Conservation (phyloP, 2,329 filamentous ascomycete species). For the Cytospora chrysosperma region DNA sequence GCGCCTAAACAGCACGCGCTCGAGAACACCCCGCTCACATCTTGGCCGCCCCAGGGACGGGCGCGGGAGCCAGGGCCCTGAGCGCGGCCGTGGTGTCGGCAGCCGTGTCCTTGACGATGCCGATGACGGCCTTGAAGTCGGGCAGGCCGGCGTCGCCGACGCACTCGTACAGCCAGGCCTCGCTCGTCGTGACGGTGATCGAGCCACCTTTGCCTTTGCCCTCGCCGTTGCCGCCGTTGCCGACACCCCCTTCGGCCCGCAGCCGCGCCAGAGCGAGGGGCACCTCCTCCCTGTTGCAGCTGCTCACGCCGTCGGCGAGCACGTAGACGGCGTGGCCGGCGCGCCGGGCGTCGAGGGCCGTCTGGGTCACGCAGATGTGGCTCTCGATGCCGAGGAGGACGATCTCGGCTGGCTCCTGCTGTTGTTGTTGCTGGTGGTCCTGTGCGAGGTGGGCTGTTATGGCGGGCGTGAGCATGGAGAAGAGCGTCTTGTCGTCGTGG, state of each 20-base stretch:
- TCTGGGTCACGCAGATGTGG: constrained; percentile 95
- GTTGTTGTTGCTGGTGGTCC: constrained; percentile 27
- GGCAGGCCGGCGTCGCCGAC: constrained; percentile 75
- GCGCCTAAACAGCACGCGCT: no score
- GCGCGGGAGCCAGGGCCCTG: constrained; percentile 62
- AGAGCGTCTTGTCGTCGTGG: constrained; percentile 80
- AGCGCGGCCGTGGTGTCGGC: constrained; percentile 69
- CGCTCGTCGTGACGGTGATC: constrained; percentile 73
- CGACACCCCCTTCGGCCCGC: constrained; percentile 73
- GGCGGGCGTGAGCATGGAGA: constrained; percentile 81
- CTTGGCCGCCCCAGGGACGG: constrained; percentile 39
- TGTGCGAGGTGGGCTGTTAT: constrained; percentile 46
- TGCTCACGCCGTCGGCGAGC: constrained; percentile 85
- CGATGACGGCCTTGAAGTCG: constrained; percentile 72
- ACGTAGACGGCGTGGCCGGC: constrained; percentile 81
- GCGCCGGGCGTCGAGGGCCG: constrained; percentile 74
- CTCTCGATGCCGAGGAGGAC: constrained; percentile 88
- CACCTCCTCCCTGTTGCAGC: constrained; percentile 80
- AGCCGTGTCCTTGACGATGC: constrained; percentile 74
- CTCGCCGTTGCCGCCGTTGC: no score
- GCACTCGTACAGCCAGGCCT: constrained; percentile 86
- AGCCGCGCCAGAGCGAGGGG: constrained; percentile 74
- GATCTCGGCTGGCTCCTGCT: constrained; percentile 51
- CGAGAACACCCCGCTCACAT: constrained; percentile 38
- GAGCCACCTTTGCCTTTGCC: no score